A percentile compares a stretch with the other conserved stretches of the same genome.
phyloP scores from a whole-genome alignment of 192 early-diverging fungal species.

The Backusella mclennaniae region DNA sequence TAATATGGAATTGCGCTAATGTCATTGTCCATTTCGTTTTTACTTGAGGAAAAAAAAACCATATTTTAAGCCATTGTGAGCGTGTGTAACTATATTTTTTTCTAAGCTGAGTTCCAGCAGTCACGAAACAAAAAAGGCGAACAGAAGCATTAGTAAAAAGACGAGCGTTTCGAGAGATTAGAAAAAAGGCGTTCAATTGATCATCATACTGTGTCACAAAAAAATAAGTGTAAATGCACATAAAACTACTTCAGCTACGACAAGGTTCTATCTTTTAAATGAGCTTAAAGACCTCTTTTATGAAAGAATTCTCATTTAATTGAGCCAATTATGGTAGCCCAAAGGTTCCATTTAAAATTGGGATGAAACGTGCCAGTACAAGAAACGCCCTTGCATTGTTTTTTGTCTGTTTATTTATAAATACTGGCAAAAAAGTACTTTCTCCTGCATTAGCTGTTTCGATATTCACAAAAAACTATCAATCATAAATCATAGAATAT shows the following conservation, averaged over 20 bases:
- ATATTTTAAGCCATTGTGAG: neutral
- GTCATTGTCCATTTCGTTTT: neutral
- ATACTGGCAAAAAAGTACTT: neutral
- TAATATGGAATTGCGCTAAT: constrained; percentile 23
- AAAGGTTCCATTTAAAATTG: constrained; percentile 5
- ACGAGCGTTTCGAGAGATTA: neutral
- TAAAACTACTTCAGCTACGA: neutral
- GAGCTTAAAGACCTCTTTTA: neutral
- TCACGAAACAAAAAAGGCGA: constrained; percentile 1
- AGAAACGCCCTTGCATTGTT: neutral
- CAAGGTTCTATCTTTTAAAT: neutral
- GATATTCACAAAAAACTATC: neutral
- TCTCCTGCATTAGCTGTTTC: neutral
- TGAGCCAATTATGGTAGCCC: neutral
- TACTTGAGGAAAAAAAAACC: neutral
- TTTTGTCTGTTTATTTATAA: neutral
- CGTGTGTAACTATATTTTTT: neutral
- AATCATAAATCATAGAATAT: neutral
- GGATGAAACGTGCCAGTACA: constrained; percentile 1
- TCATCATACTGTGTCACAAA: neutral
- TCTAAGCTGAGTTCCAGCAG: neutral
- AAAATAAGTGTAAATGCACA: neutral
- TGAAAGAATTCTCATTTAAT: neutral
- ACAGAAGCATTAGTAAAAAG: neutral
- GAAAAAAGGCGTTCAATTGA: neutral